Base-by-base conservation (phyloP, 805 yeast species). In the Priceomyces fermenticarens region DNA sequence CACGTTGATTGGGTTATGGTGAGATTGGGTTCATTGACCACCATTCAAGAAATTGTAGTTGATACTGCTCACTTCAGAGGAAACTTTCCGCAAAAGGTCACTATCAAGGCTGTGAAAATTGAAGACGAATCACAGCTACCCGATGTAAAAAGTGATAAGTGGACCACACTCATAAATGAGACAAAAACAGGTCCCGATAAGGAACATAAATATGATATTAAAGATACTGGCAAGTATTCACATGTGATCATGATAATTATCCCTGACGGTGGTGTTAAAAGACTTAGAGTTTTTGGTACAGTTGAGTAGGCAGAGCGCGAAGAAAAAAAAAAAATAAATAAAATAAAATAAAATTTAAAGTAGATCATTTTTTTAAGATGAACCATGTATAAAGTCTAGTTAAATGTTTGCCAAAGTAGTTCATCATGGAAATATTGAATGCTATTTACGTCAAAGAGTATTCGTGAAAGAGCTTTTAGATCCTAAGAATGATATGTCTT, bases 221-320 rank as follows among this genome's bases (percentile, higher is more conserved):
- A 47, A 3, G 16, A 34, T 10, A 46, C 54, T 5, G 47, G 48
- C n/a, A 55, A 62, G 1, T 78, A 61, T 52, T 77, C 89, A 8
- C 96, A 89, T 59, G 86, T 89, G 25, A 80, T 81, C 54, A 62
- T 91, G 51, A 80, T 86, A 8, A 84, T 91, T 61, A 85, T 89
- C 49, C 99, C 99, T 15, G 99, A 91, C 58, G 99, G 99, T 37
- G 99, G 99, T 45, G 88, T 89, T 41, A 91, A 91, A 72, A 78
- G 99, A 60, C 66, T 91, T 30, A 78, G 96, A 49, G 93, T 90
- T 20, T 77, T 79, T 54, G 98, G 97, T 32, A 70, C 69, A 26
- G 59, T 65, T 38, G 62, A 34, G 13, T 28, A 42, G 10, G 25
- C 35, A n/a, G 8, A 32, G 17, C 35, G 11, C 35, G 25, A 12